A percentile compares a stretch with the other conserved stretches of the same genome.
Conservation (phyloP, 305 asterid genomes). For the Solanum aculeatissimum region DNA sequence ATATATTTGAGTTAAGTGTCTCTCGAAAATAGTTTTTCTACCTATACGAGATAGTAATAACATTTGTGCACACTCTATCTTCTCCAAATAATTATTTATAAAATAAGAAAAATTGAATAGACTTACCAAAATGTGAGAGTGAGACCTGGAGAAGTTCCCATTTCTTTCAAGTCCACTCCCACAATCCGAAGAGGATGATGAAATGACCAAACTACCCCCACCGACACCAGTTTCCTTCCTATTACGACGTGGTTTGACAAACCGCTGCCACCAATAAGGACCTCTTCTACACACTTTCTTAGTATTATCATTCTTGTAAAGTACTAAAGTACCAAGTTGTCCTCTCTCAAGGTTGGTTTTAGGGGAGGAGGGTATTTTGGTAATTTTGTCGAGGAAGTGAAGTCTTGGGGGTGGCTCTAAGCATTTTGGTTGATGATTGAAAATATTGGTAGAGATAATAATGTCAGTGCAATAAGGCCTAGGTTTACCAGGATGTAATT, state of each 20-base stretch:
- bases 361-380: conserved; percentile 39
- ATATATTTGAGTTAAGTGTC: too few relatives aligned
- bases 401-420: conserved; percentile 32
- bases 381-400: neutral
- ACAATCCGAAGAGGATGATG: neutral
- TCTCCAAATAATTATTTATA: too few relatives aligned
- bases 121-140: conserved; percentile 51
- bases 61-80: too few relatives aligned
- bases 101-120: too few relatives aligned
- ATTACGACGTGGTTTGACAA: conserved; percentile 3
- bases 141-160: conserved; percentile 47
- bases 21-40: too few relatives aligned
- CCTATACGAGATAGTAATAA: too few relatives aligned
- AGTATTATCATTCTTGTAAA: conserved; percentile 4
- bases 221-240: neutral
- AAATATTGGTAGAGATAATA: neutral
- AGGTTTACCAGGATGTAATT: conserved; percentile 37
- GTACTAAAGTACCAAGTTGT: conserved; percentile 2
- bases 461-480: conserved; percentile 23
- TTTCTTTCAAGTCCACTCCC: conserved; percentile 8
- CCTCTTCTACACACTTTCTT: neutral
- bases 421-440: conserved; percentile 1
- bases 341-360: conserved; percentile 24
- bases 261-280: conserved; percentile 15
- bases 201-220: conserved; percentile 17